These are phyloP conservation scores for Axilococcus clingmanii DNA, from an alignment of 139 green algal genomes.

Conservation along the genomic window DNA sequence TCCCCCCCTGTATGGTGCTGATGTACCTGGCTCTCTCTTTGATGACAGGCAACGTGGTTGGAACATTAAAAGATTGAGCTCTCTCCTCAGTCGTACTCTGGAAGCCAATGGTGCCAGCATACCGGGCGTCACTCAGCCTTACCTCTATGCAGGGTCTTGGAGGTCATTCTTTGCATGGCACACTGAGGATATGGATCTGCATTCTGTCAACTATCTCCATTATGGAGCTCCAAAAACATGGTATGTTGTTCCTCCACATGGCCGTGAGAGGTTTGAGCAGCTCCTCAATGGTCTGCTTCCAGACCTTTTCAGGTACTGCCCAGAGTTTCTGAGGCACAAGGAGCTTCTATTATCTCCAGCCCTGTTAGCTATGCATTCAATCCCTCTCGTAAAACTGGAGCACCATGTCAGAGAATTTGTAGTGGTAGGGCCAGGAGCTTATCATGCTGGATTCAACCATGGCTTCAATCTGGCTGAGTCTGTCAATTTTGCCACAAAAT, in stretches of 20 bases:
- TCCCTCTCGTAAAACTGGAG: constrained; percentile 35
- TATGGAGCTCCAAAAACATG: constrained; percentile 82
- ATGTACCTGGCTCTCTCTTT: constrained; percentile 60
- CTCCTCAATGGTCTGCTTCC: constrained; percentile 40
- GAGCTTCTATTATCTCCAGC: constrained; percentile 53
- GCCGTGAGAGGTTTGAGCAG: constrained; percentile 58
- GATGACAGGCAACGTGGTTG: constrained; percentile 45
- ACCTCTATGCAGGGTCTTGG: constrained; percentile 82
- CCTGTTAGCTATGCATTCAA: constrained; percentile 40
- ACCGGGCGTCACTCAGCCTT: constrained; percentile 68
- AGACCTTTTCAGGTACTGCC: constrained; percentile 42
- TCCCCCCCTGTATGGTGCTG: constrained; percentile 74
- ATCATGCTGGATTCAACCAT: constrained; percentile 61
- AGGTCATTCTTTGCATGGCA: constrained; percentile 69
- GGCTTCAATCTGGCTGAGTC: constrained; percentile 66
- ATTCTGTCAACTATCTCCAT: constrained; percentile 93
- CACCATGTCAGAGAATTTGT: constrained; percentile 65
- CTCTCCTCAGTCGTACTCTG: constrained; percentile 53
- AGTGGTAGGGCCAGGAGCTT: constrained; percentile 57
- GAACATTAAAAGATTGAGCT: constrained; percentile 58
- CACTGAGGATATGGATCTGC: constrained; percentile 88
- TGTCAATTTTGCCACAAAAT: constrained; percentile 60
- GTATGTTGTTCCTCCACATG: constrained; percentile 62
- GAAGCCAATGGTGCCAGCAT: constrained; percentile 35
- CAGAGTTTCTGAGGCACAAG: constrained; percentile 68